Base-by-base conservation (phyloP, 108 stramenopile species). In the Craspedostauros australis region DNA sequence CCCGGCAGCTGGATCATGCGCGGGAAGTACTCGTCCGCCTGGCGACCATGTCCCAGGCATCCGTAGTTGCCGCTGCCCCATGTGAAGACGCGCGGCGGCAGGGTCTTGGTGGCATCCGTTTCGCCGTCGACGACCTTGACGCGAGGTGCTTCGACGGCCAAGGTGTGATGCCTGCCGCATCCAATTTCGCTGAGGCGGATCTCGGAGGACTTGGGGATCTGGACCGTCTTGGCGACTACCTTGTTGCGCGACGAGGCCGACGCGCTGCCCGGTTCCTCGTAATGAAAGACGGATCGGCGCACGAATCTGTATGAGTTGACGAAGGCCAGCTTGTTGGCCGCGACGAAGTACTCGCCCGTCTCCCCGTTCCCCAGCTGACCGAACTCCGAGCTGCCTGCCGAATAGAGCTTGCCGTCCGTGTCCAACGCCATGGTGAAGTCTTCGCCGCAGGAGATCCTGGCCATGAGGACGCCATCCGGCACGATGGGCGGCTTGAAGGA, bases 41-140 rank as follows among this genome's bases (percentile, higher is more conserved):
- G 88, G 19, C 77, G 38, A 12, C 61, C 78, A 57, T 94, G 93
- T 37, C 93, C 93, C 39, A 94, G 54, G 46, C 73, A 75, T 30
- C 93, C 93, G 65, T 94, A 94, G 45, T 84, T 77, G 14, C 93
- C 88, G 56, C 80, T 79, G 40, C 93, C 93, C 82, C 83, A 91
- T 1, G 84, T 54, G 66, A 86, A 86, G 44, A 81, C 77, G 2
- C 84, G 65, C 9, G 78, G 82, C 39, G 12, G 41, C 57, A 50
- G 16, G 57, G 18, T 31, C 21, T 42, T 16, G 6, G 44, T 28
- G 16, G 9, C 11, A 36, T 36, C 34, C 9, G 9, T 12, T 9
- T 36, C 39, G 23, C 55, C 59, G 28, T 62, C 54, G 8, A 27
- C 19, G 21, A 29, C 41, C 11, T 59, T 58, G 1, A 48, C 42